phyloP scores from a whole-genome alignment of 164 flowering plant species.

The Umbilicus rupestris region DNA sequence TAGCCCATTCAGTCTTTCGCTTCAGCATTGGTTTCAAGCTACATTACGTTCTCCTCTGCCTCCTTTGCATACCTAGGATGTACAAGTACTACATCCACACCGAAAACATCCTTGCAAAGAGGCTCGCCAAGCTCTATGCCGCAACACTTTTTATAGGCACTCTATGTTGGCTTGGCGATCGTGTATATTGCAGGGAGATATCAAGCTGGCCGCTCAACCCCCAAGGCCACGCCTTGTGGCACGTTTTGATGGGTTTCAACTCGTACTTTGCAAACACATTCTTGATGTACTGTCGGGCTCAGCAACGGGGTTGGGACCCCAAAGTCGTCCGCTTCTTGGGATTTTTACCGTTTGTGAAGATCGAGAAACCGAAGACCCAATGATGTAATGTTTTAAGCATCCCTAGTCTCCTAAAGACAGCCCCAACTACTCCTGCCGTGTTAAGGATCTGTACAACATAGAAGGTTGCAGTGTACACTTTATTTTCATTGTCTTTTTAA shows the following conservation, averaged over 20 bases:
- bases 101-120: slow-evolving; percentile 38
- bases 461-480: background rate
- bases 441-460: background rate
- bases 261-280: slow-evolving; percentile 54
- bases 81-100: slow-evolving; percentile 79
- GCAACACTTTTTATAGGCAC: slow-evolving; percentile 37
- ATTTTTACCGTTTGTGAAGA: slow-evolving; percentile 61
- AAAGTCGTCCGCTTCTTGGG: slow-evolving; percentile 40
- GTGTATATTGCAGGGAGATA: slow-evolving; percentile 35
- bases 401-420: background rate
- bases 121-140: slow-evolving; percentile 51
- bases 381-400: slow-evolving; percentile 15
- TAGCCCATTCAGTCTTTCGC: slow-evolving; percentile 41
- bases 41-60: slow-evolving; percentile 51
- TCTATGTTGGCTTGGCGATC: slow-evolving; percentile 56
- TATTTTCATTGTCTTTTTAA: background rate
- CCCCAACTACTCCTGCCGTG: background rate
- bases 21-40: slow-evolving; percentile 56
- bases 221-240: slow-evolving; percentile 83
- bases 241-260: slow-evolving; percentile 65
- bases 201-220: slow-evolving; percentile 48
- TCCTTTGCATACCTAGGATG: slow-evolving; percentile 74
- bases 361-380: slow-evolving; percentile 51
- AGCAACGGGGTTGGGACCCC: slow-evolving; percentile 63
- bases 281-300: slow-evolving; percentile 40